Conservation (phyloP, 805 yeast species). For the Nakazawaea sp. region DNA sequence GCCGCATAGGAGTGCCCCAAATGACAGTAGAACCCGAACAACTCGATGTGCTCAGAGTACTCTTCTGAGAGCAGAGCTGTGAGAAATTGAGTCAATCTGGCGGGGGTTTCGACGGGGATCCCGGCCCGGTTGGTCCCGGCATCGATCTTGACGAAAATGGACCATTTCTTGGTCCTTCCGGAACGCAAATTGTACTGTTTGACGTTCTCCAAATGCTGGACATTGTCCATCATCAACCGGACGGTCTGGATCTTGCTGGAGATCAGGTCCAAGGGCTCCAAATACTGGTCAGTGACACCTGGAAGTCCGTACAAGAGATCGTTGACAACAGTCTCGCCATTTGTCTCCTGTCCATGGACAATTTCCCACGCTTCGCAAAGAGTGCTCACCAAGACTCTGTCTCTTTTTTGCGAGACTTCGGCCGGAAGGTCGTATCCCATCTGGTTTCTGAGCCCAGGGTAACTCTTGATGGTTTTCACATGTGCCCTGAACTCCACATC, state of each 20-base stretch:
- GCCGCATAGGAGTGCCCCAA: constrained; percentile 71
- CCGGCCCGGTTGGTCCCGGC: constrained; percentile 76
- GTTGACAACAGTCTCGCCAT: constrained; percentile 21
- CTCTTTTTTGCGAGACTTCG: constrained; percentile 18
- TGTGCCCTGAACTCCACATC: constrained; percentile 53
- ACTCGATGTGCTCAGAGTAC: constrained; percentile 26
- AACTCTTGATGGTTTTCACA: constrained; percentile 69
- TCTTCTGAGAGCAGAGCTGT: constrained; percentile 19
- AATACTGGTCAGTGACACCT: constrained; percentile 38
- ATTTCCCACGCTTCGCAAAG: constrained; percentile 54
- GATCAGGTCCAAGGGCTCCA: constrained; percentile 40
- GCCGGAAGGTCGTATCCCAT: constrained; percentile 34
- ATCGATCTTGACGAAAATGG: constrained; percentile 60
- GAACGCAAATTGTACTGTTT: constrained; percentile 23
- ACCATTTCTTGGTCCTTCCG: constrained; percentile 36
- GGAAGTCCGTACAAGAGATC: constrained; percentile 59
- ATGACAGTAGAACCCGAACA: constrained; percentile 72
- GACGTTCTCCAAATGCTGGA: constrained; percentile 47
- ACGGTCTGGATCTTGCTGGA: constrained; percentile 34
- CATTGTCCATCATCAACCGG: constrained; percentile 55
- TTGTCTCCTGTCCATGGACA: constrained; percentile 21
- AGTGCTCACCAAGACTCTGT: constrained; percentile 60
- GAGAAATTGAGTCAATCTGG: constrained; percentile 30
- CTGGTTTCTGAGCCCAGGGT: constrained; percentile 51
- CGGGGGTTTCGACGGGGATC: constrained; percentile 20